A percentile compares a stretch with the other conserved stretches of the same genome.
Conservation (phyloP, 2,329 filamentous ascomycete genomes). For the Catunica adiposa region DNA sequence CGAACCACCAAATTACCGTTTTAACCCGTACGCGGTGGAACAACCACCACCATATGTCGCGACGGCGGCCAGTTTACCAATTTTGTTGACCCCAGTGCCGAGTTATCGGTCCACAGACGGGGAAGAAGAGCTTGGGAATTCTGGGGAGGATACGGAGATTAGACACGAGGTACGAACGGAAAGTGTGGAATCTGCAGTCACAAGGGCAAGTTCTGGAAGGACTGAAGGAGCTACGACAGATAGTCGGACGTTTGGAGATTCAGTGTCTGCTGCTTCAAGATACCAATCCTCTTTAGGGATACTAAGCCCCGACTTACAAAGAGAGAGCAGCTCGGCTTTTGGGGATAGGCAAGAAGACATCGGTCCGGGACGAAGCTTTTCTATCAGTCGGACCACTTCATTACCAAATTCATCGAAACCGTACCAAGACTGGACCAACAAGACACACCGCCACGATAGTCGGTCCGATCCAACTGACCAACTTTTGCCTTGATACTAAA, state of each 20-base stretch:
- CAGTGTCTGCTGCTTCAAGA: too few relatives aligned
- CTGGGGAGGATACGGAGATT: not conserved
- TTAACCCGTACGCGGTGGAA: not conserved
- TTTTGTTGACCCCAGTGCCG: not conserved
- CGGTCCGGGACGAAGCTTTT: not conserved
- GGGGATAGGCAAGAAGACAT: not conserved
- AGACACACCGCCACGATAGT: not conserved
- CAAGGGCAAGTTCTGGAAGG: too few relatives aligned
- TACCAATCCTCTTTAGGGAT: too few relatives aligned
- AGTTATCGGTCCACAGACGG: not conserved
- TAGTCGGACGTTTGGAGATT: too few relatives aligned
- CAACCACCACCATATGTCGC: not conserved
- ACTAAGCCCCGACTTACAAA: not conserved
- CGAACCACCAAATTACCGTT: slow-evolving; percentile 8
- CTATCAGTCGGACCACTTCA: not conserved
- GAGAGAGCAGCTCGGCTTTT: not conserved
- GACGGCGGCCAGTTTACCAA: not conserved
- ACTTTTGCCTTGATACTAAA: not conserved
- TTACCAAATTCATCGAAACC: not conserved
- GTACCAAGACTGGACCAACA: not conserved
- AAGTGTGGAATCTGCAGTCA: too few relatives aligned
- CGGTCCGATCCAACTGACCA: not conserved
- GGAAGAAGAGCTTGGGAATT: too few relatives aligned
- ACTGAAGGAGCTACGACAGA: too few relatives aligned
- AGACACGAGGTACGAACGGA: not conserved